Base-by-base conservation (phyloP, 208 protist species). In the Eutreptiella sp. region DNA sequence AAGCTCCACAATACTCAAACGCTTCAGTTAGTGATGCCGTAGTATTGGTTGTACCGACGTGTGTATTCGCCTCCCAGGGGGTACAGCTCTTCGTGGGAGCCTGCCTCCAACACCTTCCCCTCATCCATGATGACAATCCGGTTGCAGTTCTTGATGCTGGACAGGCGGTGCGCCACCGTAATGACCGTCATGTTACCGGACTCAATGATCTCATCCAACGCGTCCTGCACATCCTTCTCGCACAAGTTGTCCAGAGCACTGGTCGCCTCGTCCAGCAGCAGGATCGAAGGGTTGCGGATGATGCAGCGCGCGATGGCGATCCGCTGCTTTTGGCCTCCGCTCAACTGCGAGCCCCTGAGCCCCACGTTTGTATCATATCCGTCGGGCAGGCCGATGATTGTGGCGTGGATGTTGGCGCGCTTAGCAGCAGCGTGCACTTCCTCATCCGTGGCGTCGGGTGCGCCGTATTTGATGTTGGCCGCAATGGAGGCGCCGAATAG, bases 261-360 rank as follows among this genome's bases (percentile, higher is more conserved):
- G 27, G 88, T 93, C 32, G 84, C 85, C 73, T 93, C 88, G 67
- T 93, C 88, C 21, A 93, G 79, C n/a, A 91, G 66, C 7, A 93
- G 66, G 38, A 93, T 70, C 32, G 70, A 61, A 3, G 88, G 77
- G 14, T 75, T 53, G 47, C 76, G 75, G 31, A 93, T 66, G 3
- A 93, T 47, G 26, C 77, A 79, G 21, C 88, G 77, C 0, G 84
- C 84, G 57, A 93, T 89, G 35, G 84, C 84, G 34, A 93, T 72
- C 19, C 85, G 80, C 73, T 93, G 88, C 67, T 84, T 89, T 73
- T 93, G 88, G 4, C 88, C 88, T 9, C 85, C 88, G 11, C 71
- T 83, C 5, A 93, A 75, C 64, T 84, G 76, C 45, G 80, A 80
- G 4, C 84, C 84, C 14, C 88, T 73, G 35, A 76, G 70, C 29